Base-by-base conservation (phyloP, 352 stramenopile species). In the Globisporangium perplexum region DNA sequence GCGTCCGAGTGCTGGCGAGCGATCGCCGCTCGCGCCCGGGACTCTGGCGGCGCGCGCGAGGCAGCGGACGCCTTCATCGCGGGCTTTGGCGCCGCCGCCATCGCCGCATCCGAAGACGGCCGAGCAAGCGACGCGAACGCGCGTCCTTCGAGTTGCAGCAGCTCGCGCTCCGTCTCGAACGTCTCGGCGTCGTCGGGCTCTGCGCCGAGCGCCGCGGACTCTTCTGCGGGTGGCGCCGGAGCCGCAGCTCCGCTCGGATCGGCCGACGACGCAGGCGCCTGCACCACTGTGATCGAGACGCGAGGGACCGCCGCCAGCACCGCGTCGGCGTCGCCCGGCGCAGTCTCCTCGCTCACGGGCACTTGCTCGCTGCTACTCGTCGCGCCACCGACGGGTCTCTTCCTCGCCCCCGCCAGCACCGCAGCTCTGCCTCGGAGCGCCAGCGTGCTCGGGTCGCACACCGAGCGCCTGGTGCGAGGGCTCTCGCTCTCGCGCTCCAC, bases 141-240 rank as follows among this genome's bases (percentile, higher is more conserved):
- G 14, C 26, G 51, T 11, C 51, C 51, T 50, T 41, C 30, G 18
- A 57, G 51, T 30, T 56, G 39, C 39, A 56, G 28, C 7, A 18
- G 17, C 24, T 20, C 35, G 5, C 8, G 22, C 11, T 36, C 48
- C 33, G 4, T 26, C 15, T 28, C 15, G 33, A 6, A 6, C 6
- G 14, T 38, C 10, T n/a, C n/a, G n/a, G n/a, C n/a, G n/a, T n/a
- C n/a, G n/a, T n/a, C n/a, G n/a, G n/a, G n/a, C n/a, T n/a, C n/a
- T n/a, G n/a, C n/a, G n/a, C 28, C 28, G 28, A 31, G 28, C 10
- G 33, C 5, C 33, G 35, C 4, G 15, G 0, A 6, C 12, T 7
- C 35, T n/a, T 7, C 12, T 39, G 35, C 4, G n/a, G 35, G 30
- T 8, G 30, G 10, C 30, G 30, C 35, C 4, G n/a, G 12, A 2